Evolutionary conservation across 2,329 filamentous ascomycete species (phyloP), one percentile per base, ranked within the genome.

Genomic region (Diplocarpon rosae): DNA sequence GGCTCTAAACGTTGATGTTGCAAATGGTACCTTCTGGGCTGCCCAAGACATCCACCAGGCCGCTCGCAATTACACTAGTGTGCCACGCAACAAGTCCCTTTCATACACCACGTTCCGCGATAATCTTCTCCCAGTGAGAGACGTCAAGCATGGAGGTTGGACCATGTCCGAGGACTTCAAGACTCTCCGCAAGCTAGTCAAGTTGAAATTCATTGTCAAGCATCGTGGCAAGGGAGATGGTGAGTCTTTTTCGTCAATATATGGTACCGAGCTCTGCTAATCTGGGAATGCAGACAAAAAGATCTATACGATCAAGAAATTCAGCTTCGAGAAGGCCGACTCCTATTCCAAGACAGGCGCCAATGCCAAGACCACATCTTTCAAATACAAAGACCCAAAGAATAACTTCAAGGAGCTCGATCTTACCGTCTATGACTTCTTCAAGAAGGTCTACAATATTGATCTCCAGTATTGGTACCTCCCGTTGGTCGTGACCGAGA

Each of bases 1-100:
- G 5, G 78, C 84, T 0, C 68, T 98, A 60, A 96, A 95, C 55
- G 78, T 94, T 10, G 90, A 98, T 57, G 83, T 95, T 27, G 83
- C 89, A 45, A 95, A 96, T 59, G 85, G 86, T 0, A 85, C 84
- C 11, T 98, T 98, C 66, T 96, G 85, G 83, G 72, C 69, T 31
- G 48, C 63, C 1, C 60, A 63, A 27, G 61, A 64, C 33, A 48
- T 70, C 12, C 53, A 57, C 13, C 52, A 59, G 15, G 56, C 62
- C 41, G 64, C 62, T 35, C 48, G 62, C 1, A 59, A 63, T 39
- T 45, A 58, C 30, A 32, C 30, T 11, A 54, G 53, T 42, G 51
- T 52, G 34, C 46, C 46, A n/a, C 48, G 51, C 2, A 61, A 61
- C 37, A 53, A 49, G 9, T 24, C 40, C 1, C 32, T 55, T 1